phyloP scores from a whole-genome alignment of 371 early-diverging fungal genomes.

The Cladochytrium tenue region DNA sequence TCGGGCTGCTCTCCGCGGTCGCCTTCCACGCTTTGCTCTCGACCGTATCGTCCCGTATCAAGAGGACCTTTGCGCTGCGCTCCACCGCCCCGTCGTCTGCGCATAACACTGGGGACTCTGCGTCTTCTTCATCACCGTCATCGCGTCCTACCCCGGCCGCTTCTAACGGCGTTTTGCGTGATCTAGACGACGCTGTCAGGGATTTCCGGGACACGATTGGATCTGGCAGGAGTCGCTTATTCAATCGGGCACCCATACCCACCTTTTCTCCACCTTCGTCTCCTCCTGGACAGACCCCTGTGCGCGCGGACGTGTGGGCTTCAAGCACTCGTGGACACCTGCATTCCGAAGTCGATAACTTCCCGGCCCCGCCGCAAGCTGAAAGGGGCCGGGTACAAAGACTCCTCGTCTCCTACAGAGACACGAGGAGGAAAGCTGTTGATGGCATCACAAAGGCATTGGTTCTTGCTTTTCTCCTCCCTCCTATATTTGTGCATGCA shows the following conservation, averaged over 20 bases:
- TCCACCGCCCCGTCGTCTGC: background rate
- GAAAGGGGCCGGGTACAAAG: no score
- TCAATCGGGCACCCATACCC: background rate
- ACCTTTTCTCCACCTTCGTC: background rate
- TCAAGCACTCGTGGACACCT: no score
- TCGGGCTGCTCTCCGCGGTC: background rate
- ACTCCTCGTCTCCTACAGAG: background rate
- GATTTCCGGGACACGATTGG: background rate
- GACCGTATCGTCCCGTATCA: background rate
- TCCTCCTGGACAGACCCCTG: no score
- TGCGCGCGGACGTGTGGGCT: no score
- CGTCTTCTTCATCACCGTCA: background rate
- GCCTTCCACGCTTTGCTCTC: background rate
- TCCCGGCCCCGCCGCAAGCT: no score
- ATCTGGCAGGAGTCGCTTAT: background rate
- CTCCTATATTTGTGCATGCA: background rate
- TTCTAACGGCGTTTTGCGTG: no score
- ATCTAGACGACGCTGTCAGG: background rate
- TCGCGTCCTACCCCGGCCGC: no score
- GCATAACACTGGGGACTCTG: background rate
- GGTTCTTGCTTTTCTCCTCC: background rate
- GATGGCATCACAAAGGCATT: background rate
- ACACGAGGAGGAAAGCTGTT: background rate
- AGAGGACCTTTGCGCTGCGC: no score
- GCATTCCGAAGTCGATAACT: no score